Conservation (phyloP, 169 alveolate genomes). For the Plasmodium yoelii region DNA sequence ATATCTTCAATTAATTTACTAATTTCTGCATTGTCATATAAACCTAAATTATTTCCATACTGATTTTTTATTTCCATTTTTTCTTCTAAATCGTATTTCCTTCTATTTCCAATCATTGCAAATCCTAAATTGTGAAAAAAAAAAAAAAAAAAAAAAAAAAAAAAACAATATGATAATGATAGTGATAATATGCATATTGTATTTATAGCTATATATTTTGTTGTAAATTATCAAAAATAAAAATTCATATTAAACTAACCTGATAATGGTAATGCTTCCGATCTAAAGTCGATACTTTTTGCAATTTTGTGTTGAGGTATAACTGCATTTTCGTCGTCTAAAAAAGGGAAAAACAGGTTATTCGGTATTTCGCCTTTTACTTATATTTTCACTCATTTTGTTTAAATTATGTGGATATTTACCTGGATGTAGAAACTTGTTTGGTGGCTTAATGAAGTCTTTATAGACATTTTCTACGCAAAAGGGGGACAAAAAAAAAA, state of each 20-base stretch:
- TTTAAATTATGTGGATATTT: background rate
- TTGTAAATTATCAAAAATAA: background rate
- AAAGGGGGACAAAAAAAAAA: background rate
- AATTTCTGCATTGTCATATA: constrained; percentile 50
- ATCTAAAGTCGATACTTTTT: constrained; percentile 80
- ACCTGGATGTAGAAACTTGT: constrained; percentile 87
- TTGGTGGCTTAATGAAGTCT: constrained; percentile 78
- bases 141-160: too few relatives aligned
- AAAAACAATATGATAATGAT: too few relatives aligned
- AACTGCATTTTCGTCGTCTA: constrained; percentile 60
- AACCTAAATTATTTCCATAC: constrained; percentile 47
- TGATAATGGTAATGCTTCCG: constrained; percentile 86
- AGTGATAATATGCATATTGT: background rate
- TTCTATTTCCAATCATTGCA: constrained; percentile 81
- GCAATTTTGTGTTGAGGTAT: constrained; percentile 79
- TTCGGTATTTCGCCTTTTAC: background rate
- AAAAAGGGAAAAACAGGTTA: background rate
- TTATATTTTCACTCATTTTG: background rate
- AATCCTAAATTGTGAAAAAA: constrained; percentile 76
- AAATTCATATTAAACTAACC: constrained; percentile 65
- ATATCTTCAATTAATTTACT: constrained; percentile 77
- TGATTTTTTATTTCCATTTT: constrained; percentile 58
- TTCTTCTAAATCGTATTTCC: constrained; percentile 80
- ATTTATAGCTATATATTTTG: background rate
- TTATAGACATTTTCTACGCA: constrained; percentile 60